Evolutionary conservation across 2,329 filamentous ascomycete genomes (phyloP), one percentile per base, ranked within the genome.

Genomic region (Neonectria sp.): DNA sequence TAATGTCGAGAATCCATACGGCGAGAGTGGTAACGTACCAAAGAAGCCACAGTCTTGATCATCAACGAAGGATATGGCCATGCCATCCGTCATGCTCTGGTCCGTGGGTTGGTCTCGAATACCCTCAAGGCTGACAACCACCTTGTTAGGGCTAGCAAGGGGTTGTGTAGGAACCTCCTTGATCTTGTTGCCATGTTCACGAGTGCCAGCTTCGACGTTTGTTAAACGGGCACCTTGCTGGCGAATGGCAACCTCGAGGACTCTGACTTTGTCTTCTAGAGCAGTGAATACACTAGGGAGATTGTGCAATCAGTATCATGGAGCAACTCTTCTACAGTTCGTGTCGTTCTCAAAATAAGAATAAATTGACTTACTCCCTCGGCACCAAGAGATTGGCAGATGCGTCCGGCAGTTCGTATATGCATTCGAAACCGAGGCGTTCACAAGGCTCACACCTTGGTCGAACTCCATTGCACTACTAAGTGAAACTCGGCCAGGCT

Each of bases 21-120:
- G 15, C 13, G 35, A 3, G 7, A 37, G 27, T 49, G 27, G 21
- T 29, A 37, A 25, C 68, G 48, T 55, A 65, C 68, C 68, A 37
- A 70, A 70, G 35, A 68, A 70, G 3, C 65, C 68, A 25, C 61
- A 68, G 21, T 70, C 68, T 37, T 68, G 51, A 9, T 70, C 68
- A 27, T 65, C 29, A 12, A 67, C 65, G 29, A 70, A 70, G 7
- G 65, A 65, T 6, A 70, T 57, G 5, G 68, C 68, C 68, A 70
- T 70, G 2, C 68, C 68, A 51, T 70, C 68, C 21, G 65, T 70
- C 37, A 62, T 60, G 60, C 60, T 59, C 48, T 68, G 56, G n/a
- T 53, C 57, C n/a, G 59, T 31, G 15, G 55, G 33, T 12, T 37
- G 67, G 24, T 70, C 68, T 6, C 59, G 60, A 33, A 60, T 62